Base-by-base conservation (phyloP, 352 stramenopile species). In the Elongisporangium anandrum region DNA sequence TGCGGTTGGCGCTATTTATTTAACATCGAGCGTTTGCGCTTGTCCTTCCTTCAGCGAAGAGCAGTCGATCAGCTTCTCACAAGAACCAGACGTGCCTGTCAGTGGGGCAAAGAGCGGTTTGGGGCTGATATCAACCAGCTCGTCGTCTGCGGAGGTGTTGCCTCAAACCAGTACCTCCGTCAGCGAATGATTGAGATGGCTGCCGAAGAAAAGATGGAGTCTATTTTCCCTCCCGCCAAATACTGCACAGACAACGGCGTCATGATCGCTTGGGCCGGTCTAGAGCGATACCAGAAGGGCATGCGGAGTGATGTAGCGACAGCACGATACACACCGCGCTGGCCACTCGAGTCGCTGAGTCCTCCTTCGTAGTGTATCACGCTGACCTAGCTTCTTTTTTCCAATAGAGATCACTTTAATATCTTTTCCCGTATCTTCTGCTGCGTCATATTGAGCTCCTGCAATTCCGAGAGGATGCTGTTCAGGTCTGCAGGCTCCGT, bases 181-280 rank as follows among this genome's bases (percentile, higher is more conserved):
- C 60, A 60, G 17, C 79, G 95, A 15, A 77, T 99, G 65, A 65
- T 95, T 51, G 62, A 65, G 20, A 64, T 85, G 23, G 81, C 73
- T 23, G n/a, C 51, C 0, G 67, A 82, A 50, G 79, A 92, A 63
- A 71, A 64, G 2, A 50, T 94, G 1, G 45, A 69, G 9, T 62
- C 63, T 4, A 56, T 87, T 10, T 85, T 91, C 24, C 78, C 83
- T 19, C 82, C 86, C 5, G 67, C 77, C 19, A 75, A 91, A 61
- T 89, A 99, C 48, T 99, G 97, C 77, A 99, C 97, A 2, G 97
- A 99, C 84, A 99, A 99, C 69, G 97, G 95, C 50, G 94, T 97
- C 22, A 98, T 98, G 94, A 77, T 98, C 51, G 97, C 97, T 2
- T 99, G 95, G 96, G 91, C 96, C 8, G 96, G 92, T 6, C 70